Percentiles rank a stretch among this genome's conserved stretches.
Conservation (phyloP, 129 eudicot species). For the Kitagawia praeruptora region DNA sequence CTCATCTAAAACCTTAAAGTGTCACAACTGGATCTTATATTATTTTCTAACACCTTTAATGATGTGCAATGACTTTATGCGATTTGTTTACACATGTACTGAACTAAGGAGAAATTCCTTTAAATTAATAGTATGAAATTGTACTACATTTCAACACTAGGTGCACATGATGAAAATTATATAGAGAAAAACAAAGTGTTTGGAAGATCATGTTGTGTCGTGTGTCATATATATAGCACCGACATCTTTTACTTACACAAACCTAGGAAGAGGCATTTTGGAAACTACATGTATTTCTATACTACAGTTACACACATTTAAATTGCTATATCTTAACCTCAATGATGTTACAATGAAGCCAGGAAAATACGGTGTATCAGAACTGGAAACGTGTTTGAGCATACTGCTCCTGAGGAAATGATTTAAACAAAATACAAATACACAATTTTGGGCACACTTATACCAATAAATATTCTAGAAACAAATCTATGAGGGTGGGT, state of each 20-base stretch:
- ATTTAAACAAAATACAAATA: background rate
- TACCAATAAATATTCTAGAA: background rate
- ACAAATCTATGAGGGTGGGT: background rate
- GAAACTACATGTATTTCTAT: background rate
- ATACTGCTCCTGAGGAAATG: background rate
- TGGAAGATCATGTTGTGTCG: background rate
- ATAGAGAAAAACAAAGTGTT: background rate
- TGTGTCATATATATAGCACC: background rate
- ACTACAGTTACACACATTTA: background rate
- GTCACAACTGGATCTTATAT: too few relatives aligned
- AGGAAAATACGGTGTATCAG: background rate
- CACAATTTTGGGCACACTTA: background rate
- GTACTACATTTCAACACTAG: background rate
- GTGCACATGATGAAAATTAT: background rate
- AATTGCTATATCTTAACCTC: background rate
- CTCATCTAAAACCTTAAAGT: too few relatives aligned
- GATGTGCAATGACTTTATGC: background rate
- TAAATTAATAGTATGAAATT: background rate
- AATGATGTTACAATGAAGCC: background rate
- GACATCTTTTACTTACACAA: background rate
- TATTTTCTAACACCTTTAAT: background rate
- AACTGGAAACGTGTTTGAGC: background rate
- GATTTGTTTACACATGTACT: background rate
- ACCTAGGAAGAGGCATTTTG: background rate
- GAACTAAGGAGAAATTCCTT: background rate